Conservation (phyloP, 495 filamentous ascomycete species). For the Penicillium bovifimosum region DNA sequence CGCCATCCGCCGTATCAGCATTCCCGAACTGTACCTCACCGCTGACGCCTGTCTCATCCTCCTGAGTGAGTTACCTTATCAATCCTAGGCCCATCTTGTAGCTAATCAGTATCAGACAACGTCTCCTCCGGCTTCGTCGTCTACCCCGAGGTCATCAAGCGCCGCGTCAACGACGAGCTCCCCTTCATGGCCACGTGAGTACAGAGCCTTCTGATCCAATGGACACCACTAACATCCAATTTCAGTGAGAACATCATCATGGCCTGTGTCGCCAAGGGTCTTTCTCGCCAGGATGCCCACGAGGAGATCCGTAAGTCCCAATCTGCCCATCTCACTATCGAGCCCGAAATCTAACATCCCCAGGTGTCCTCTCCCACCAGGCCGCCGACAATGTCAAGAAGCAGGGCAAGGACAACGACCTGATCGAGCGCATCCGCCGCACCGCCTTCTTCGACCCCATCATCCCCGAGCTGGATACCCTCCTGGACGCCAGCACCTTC, state of each 20-base stretch:
- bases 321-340: background rate
- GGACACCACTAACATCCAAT: slow-evolving; percentile 13
- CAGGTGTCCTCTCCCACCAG: slow-evolving; percentile 78
- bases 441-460: slow-evolving; percentile 80
- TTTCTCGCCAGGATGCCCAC: slow-evolving; percentile 83
- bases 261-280: slow-evolving; percentile 69
- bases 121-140: slow-evolving; percentile 78
- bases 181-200: slow-evolving; percentile 81
- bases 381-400: slow-evolving; percentile 76
- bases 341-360: background rate
- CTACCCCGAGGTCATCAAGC: slow-evolving; percentile 72
- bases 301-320: slow-evolving; percentile 62
- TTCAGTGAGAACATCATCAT: slow-evolving; percentile 67
- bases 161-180: slow-evolving; percentile 67
- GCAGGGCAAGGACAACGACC: slow-evolving; percentile 73
- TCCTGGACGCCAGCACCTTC: slow-evolving; percentile 65
- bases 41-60: slow-evolving; percentile 79
- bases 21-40: slow-evolving; percentile 75
- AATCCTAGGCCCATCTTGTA: background rate
- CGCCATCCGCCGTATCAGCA: slow-evolving; percentile 62
- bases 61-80: slow-evolving; percentile 41
- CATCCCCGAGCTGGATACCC: slow-evolving; percentile 62
- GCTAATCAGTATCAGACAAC: slow-evolving; percentile 50
- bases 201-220: background rate
- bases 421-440: slow-evolving; percentile 72